Conservation (phyloP, 768 basidiomycete genomes). For the Candolleomyces efflorescens region DNA sequence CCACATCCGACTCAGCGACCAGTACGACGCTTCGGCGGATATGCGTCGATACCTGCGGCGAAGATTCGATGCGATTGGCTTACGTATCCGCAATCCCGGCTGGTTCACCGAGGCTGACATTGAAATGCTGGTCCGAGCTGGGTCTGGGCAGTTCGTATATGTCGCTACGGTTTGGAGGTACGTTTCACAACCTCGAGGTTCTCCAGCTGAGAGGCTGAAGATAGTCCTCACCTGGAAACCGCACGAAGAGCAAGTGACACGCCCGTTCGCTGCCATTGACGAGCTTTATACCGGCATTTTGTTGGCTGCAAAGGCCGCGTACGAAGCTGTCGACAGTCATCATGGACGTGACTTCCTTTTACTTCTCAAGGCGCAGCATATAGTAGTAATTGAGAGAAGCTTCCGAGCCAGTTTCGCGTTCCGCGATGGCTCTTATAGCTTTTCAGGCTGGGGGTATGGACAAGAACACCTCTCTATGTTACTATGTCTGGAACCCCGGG, state of each 20-base stretch:
- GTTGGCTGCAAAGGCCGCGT: not conserved
- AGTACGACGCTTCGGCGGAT: not conserved
- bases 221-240: not conserved
- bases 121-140: not conserved
- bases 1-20: not conserved
- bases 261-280: not conserved
- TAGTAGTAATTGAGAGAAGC: not conserved
- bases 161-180: not conserved
- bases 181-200: not conserved
- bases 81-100: not conserved
- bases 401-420: too few relatives aligned
- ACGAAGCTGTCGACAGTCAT: too few relatives aligned
- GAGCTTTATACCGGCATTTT: not conserved
- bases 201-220: not conserved
- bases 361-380: not conserved
- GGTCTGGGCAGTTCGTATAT: conserved; percentile 8
- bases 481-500: not conserved
- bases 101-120: not conserved
- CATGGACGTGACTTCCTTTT: not conserved
- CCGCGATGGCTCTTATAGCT: too few relatives aligned
- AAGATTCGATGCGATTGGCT: not conserved
- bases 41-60: conserved; percentile 1
- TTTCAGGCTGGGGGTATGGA: too few relatives aligned
- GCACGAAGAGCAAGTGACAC: too few relatives aligned
- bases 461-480: not conserved